A percentile compares a stretch with the other conserved stretches of the same genome.
Conservation (phyloP, 2,329 filamentous ascomycete genomes). For the Aspergillus sp. region DNA sequence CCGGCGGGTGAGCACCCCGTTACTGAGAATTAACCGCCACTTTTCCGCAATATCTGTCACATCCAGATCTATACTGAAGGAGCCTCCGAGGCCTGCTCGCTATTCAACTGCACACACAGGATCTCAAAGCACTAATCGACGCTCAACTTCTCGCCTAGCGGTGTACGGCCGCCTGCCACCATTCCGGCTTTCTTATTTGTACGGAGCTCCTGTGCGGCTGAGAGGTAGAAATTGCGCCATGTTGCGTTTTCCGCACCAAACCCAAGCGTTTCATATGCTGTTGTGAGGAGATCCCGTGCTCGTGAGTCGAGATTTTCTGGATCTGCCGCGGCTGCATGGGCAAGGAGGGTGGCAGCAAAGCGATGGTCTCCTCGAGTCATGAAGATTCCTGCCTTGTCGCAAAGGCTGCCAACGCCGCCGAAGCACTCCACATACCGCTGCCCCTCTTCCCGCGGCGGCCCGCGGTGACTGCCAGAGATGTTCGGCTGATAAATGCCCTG, state of each 20-base stretch:
- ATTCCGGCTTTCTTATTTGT: not conserved
- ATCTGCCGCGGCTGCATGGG: slow-evolving; percentile 35
- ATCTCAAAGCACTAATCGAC: slow-evolving; percentile 21
- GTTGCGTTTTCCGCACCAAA: slow-evolving; percentile 42
- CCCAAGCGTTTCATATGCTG: slow-evolving; percentile 35
- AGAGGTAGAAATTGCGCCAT: slow-evolving; percentile 45
- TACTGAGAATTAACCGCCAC: slow-evolving; percentile 22
- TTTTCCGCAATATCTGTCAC: slow-evolving; percentile 13
- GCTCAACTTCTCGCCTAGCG: slow-evolving; percentile 9
- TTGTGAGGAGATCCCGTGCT: slow-evolving; percentile 23
- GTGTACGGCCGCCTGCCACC: not conserved
- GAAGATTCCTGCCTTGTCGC: slow-evolving; percentile 30
- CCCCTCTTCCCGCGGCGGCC: slow-evolving; percentile 31
- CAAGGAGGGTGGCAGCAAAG: slow-evolving; percentile 42
- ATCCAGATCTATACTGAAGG: slow-evolving; percentile 17
- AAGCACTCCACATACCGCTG: slow-evolving; percentile 38
- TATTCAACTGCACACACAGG: slow-evolving; percentile 21
- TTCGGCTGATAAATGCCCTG: slow-evolving; percentile 32
- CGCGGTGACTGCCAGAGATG: slow-evolving; percentile 34
- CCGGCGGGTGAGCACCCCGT: slow-evolving; percentile 20
- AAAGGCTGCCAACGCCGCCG: slow-evolving; percentile 35
- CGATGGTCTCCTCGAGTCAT: slow-evolving; percentile 33
- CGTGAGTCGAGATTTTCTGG: slow-evolving; percentile 11
- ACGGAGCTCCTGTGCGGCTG: slow-evolving; percentile 30
- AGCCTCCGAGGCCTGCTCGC: slow-evolving; percentile 8